Conservation (phyloP, 352 stramenopile species). For the Globisporangium splendens region DNA sequence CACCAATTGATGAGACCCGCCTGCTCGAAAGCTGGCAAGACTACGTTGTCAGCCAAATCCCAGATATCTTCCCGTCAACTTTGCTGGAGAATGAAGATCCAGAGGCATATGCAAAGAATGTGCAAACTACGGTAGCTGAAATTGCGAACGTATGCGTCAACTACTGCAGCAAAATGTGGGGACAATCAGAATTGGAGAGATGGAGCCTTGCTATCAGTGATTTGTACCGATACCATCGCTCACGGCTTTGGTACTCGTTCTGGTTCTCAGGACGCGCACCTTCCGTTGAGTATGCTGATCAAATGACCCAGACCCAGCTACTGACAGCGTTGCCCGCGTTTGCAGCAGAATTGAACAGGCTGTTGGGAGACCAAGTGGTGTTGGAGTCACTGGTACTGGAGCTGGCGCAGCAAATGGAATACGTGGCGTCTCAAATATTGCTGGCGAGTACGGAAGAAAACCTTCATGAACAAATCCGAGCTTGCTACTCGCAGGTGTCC, state of each 20-base stretch:
- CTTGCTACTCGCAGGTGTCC: constrained; percentile 28
- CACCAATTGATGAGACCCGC: not conserved
- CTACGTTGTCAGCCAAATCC: constrained; percentile 28
- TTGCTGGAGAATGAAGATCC: constrained; percentile 8
- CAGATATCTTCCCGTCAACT: constrained; percentile 32
- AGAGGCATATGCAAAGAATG: not conserved
- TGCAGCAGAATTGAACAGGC: constrained; percentile 27
- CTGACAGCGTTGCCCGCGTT: constrained; percentile 38
- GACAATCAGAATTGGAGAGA: constrained; percentile 1
- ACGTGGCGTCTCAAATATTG: constrained; percentile 30
- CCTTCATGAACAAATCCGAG: constrained; percentile 33
- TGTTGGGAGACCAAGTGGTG: constrained; percentile 28
- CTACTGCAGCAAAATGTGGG: constrained; percentile 5
- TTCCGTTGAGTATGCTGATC: constrained; percentile 3
- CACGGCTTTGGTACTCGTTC: constrained; percentile 34
- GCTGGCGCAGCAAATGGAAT: constrained; percentile 52
- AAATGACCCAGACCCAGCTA: constrained; percentile 32
- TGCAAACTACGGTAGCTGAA: constrained; percentile 3
- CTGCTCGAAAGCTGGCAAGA: constrained; percentile 23
- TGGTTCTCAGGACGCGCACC: constrained; percentile 23
- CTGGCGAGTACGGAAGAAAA: constrained; percentile 11
- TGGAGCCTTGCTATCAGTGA: constrained; percentile 4
- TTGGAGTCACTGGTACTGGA: constrained; percentile 38
- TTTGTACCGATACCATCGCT: constrained; percentile 18
- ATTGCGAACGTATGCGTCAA: constrained; percentile 6